These are phyloP conservation scores for Boletus tomentosulus DNA, from an alignment of 768 basidiomycete species.

Conservation along the genomic window DNA sequence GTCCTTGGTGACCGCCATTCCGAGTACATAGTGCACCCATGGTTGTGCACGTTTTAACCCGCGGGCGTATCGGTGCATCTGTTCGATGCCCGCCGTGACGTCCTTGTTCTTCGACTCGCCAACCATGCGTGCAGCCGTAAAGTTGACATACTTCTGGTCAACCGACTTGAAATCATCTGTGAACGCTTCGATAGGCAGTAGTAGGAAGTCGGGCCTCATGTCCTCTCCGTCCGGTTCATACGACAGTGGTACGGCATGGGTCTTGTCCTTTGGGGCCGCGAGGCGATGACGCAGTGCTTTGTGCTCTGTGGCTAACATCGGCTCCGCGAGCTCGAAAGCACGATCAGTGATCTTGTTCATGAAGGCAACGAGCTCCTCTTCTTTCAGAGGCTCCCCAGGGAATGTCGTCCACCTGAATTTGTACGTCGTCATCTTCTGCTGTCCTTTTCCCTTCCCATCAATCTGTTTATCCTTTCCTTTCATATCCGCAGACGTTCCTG, in stretches of 20 bases:
- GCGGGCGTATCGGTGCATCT: too few species aligned
- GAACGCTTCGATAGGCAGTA: conserved; percentile 3
- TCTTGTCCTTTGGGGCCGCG: not conserved
- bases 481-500: not conserved
- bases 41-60: conserved; percentile 5
- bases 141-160: not conserved
- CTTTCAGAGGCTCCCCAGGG: not conserved
- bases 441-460: not conserved
- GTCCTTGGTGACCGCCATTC: not conserved
- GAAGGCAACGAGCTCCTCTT: conserved; percentile 2
- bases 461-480: too few species aligned
- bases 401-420: not conserved
- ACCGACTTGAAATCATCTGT: not conserved
- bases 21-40: conserved; percentile 4
- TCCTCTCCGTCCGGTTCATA: conserved; percentile 7
- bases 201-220: conserved; percentile 5
- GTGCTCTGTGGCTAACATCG: too few species aligned
- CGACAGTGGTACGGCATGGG: conserved; percentile 31
- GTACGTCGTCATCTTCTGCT: not conserved
- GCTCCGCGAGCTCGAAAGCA: not conserved
- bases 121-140: too few species aligned
- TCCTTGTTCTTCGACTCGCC: too few species aligned
- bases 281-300: not conserved
- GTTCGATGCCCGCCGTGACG: too few species aligned
- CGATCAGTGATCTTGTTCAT: conserved; percentile 1